Evolutionary conservation across 768 basidiomycete genomes (phyloP), one percentile per base, ranked within the genome.

Genomic region (Lactarius akahatsu): DNA sequence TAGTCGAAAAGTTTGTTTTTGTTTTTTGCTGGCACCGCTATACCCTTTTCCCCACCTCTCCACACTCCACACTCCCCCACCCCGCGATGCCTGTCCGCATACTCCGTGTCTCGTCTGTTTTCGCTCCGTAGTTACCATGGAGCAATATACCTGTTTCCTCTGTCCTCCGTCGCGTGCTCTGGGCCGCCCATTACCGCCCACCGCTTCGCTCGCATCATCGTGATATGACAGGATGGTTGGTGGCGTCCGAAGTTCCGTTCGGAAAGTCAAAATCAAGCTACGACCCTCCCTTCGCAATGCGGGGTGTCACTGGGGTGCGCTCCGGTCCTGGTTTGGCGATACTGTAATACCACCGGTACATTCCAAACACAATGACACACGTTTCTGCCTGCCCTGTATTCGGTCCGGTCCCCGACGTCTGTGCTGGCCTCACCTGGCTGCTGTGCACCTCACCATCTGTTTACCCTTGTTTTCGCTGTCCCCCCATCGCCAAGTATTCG

Each of bases 1-100:
- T 66, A 66, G 65, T 66, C 61, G 54, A 66, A 66, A 62, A 56
- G 43, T 26, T 52, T 26, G 50, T 52, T 50, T 50, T 3, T 32
- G 32, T 32, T 47, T 15, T 52, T 66, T 32, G 45, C 50, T 57
- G 38, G 61, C 57, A 62, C 65, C 57, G 55, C 30, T 56, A 56
- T 56, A 56, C 55, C 55, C 30, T 56, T 11, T n/a, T 32, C 20
- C 32, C 30, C 32, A 34, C 32, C 28, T 43, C 56, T 32, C n/a
- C 26, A 23, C 47, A 50, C 16, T 30, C 9, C 11, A 11, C 18
- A n/a, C 20, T n/a, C 5, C 6, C 47, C n/a, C 15, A 50, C n/a
- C 20, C 13, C 50, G 64, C 59, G 55, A 55, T 61, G 65, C 32
- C 54, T 32, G 18, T 41, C 41, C 61, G 65, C 60, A 54, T 61